These are phyloP conservation scores for Podaxis sp. DNA, from an alignment of 768 basidiomycete species.

Conservation along the genomic window DNA sequence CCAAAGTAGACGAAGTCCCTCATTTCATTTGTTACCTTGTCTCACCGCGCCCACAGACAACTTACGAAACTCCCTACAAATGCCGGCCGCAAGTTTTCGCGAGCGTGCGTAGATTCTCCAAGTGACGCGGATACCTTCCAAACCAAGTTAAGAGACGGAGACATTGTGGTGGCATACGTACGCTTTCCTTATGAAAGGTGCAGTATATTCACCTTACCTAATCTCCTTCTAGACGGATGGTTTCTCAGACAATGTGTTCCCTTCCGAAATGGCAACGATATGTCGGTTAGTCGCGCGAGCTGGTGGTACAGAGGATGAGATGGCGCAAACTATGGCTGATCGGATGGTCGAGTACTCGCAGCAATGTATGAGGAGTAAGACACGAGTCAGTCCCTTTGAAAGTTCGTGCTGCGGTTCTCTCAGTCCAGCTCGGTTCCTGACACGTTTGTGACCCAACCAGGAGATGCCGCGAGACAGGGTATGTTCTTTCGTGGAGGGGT, in stretches of 20 bases:
- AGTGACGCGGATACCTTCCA: conserved; percentile 46
- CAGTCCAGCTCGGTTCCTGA: background rate
- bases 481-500: conserved; percentile 73
- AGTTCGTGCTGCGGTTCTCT: conserved; percentile 38
- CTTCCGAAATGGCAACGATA: conserved; percentile 67
- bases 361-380: conserved; percentile 67
- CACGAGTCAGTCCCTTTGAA: conserved; percentile 72
- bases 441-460: conserved; percentile 30
- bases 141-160: conserved; percentile 47
- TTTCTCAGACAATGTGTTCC: conserved; percentile 62
- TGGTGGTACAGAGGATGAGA: conserved; percentile 54
- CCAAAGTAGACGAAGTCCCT: conserved; percentile 39
- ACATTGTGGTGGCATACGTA: conserved; percentile 53
- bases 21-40: background rate
- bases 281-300: conserved; percentile 64
- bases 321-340: conserved; percentile 72
- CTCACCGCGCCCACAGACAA: conserved; percentile 36
- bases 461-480: conserved; percentile 64
- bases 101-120: conserved; percentile 55
- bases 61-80: conserved; percentile 53
- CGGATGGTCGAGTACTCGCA: conserved; percentile 69
- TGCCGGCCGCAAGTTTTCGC: conserved; percentile 39
- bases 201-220: conserved; percentile 2
- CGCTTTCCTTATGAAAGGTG: conserved; percentile 13
- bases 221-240: conserved; percentile 46